Base-by-base conservation (phyloP, 129 eudicot genomes). In the Daucus carota region DNA sequence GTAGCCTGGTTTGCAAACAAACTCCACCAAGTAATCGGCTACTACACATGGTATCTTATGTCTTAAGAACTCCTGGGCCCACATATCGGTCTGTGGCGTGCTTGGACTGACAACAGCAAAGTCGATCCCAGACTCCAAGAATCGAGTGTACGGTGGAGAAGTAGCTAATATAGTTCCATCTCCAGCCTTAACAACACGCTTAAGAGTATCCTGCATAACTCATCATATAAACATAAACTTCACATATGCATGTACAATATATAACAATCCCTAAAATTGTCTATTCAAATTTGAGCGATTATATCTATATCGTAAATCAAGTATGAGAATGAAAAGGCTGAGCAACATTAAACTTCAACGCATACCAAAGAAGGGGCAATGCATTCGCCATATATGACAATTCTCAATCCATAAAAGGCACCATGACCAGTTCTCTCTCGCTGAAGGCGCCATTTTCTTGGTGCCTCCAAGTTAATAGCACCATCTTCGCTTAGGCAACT, bases 81-180 rank as follows among this genome's bases (percentile, higher is more conserved):
- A 95, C 33, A 82, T 75, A 40, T 95, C 99, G 0, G 83, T 90
- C 42, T 83, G 92, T 62, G 92, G 95, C 92, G 84, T 95, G 28
- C 97, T 96, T 0, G 97, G 94, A 74, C 96, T 86, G 33, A 95
- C 91, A 47, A 95, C 70, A 31, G 99, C 99, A 76, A 87, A 95
- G 76, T 95, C 96, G 1, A 92, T 68, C 42, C 85, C 85, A 0
- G 92, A 80, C 41, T 85, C 46, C 66, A 95, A 82, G 48, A 89
- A 89, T 8, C 97, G 96, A 8, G 89, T 88, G 83, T 95, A 95
- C 7, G 99, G 99, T 18, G 99, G 96, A 16, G 99, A 95, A 66
- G 99, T 95, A 80, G 99, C 99, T 54, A 95, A 70, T 73, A 95
- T 91, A 17, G 86, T 92, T 76, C 99, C 99, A 8, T 89, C 99